Conservation (phyloP, 1,284 basidiomycete genomes). For the Papiliotrema fonsecae region DNA sequence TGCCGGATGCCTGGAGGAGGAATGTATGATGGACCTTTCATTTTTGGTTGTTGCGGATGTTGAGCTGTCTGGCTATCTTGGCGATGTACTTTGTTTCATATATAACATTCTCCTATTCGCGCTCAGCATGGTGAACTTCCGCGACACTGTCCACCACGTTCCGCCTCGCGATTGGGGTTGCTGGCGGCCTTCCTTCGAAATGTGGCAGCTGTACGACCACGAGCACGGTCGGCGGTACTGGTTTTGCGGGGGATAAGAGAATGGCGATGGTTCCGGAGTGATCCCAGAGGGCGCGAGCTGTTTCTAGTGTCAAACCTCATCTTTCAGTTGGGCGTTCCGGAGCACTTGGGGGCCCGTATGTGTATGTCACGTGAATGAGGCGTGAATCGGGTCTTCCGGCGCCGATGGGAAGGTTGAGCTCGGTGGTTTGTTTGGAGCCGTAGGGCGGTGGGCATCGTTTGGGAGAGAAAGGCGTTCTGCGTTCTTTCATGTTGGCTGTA, state of each 20-base stretch:
- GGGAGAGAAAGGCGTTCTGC: too few relatives aligned
- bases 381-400: not conserved
- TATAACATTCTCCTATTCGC: too few relatives aligned
- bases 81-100: too few relatives aligned
- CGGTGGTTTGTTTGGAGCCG: not conserved
- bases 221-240: slow-evolving; percentile 5
- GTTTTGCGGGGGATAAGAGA: slow-evolving; percentile 25
- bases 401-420: not conserved
- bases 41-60: too few relatives aligned
- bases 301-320: slow-evolving; percentile 5
- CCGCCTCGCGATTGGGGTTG: slow-evolving; percentile 18
- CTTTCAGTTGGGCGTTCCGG: slow-evolving; percentile 5
- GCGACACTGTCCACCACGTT: slow-evolving; percentile 26
- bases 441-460: not conserved
- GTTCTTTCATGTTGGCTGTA: too few relatives aligned
- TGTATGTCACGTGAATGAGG: slow-evolving; percentile 11
- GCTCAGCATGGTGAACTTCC: slow-evolving; percentile 21
- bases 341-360: slow-evolving; percentile 15
- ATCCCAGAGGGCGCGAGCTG: not conserved
- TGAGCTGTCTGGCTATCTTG: too few relatives aligned
- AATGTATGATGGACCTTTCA: too few relatives aligned
- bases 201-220: slow-evolving; percentile 14
- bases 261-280: slow-evolving; percentile 9
- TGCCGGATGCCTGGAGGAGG: too few relatives aligned
- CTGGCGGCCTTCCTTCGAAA: slow-evolving; percentile 16